Evolutionary conservation across 495 filamentous ascomycete species (phyloP), one percentile per base, ranked within the genome.

Genomic region (Hyaloscypha hepaticicola): DNA sequence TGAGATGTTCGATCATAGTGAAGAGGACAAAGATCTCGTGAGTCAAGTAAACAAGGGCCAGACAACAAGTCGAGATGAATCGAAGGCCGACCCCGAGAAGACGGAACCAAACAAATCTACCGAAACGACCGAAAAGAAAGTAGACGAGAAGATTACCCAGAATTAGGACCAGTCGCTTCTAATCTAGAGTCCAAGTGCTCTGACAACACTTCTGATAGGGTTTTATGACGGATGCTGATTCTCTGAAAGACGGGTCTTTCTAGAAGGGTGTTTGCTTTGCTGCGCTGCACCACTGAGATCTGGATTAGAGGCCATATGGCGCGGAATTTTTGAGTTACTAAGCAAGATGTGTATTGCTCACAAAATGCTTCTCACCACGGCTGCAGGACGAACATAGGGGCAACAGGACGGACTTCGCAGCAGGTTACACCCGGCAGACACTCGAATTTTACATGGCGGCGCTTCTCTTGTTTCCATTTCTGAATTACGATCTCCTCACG

Each of bases 1-100:
- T 33, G 90, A 96, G 66, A 92, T 97, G 83, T 94, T 96, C 79
- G 93, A 97, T 75, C 87, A 92, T 64, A 83, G 86, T 59, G 92
- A 92, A 63, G 91, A 96, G 74, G 90, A 95, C 66, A 90, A 90
- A 74, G 93, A 94, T 65, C 77, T 84, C 6, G 81, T 69, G 22
- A 84, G 79, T 70, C 83, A 85, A 70, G 81, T 83, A 5, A 72
- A 75, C 55, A 83, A 79, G 73, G 66, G 66, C n/a, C 66, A 68
- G 19, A 27, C 48, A 1, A 53, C 64, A 3, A 60, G 25, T 29
- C 1, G 26, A 27, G 57, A 67, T 19, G 29, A 56, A 16, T 21
- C 53, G 4, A 58, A 62, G 29, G 29, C 48, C 22, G 26, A 41
- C 21, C 29, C 66, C 5, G 64, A 72, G 14, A 67, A 72, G 28